Evolutionary conservation across 208 protist species (phyloP), one percentile per base, ranked within the genome.

Genomic region (Leishmania turanica): DNA sequence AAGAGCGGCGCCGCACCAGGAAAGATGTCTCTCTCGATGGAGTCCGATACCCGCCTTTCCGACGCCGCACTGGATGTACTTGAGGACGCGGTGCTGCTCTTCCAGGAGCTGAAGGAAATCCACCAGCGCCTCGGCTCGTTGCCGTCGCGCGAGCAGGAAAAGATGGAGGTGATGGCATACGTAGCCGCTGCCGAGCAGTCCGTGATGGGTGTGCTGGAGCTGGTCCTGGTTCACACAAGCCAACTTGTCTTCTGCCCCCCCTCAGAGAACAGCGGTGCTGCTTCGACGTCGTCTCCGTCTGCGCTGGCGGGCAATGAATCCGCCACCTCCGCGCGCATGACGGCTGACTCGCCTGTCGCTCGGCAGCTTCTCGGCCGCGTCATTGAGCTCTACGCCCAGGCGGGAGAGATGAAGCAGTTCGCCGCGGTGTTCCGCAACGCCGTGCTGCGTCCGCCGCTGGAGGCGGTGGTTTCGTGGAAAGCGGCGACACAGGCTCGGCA

Each of bases 381-480:
- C n/a, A 87, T 91, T 70, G 54, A 70, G 34, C 77, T 94, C 8
- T 97, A 96, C 80, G 77, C 84, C 2, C 80, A 86, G 34, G 69
- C 79, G 17, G 79, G 87, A 17, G 90, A 83, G 40, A 73, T 83
- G 42, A 68, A 82, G 31, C 90, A 90, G 72, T 96, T 96, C 72
- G 89, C 88, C 70, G 72, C 69, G 0, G 91, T 96, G 83, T 91
- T 94, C 34, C 87, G 90, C 60, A 86, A 93, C 21, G 66, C 76
- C 2, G 87, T 98, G 58, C 72, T 96, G 73, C 85, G 88, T 11
- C 90, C 88, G 0, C 83, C 90, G 19, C 60, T 96, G 27, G 92
- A 98, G 54, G 82, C 69, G 31, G 82, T 95, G 2, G 85, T 98
- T 27, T 92, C 93, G 17, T 98, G 95, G 95, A 93, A 92, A 64